Evolutionary conservation across 164 flowering plant genomes (phyloP).

Genomic region (Umbilicus rupestris): DNA sequence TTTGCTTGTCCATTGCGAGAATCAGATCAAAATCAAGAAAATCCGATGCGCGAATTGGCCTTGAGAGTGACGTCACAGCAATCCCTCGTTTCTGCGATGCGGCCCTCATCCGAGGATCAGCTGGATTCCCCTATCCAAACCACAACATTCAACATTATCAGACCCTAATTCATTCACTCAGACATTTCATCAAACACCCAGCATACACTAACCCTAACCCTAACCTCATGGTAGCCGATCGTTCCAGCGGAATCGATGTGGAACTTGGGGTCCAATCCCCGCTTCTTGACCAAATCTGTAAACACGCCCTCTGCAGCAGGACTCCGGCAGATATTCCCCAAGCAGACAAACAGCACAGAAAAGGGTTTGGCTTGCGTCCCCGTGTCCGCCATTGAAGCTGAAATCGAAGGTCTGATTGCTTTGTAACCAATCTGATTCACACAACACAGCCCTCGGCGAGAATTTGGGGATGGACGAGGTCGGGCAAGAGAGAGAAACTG

Average conservation of each 20-base stretch:
- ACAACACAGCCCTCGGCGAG: neutral
- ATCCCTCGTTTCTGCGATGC: constrained; percentile 80
- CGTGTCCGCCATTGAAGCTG: constrained; percentile 26
- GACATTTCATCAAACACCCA: neutral
- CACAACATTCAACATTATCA: constrained; percentile 7
- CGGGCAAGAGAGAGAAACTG: neutral
- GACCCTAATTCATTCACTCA: neutral
- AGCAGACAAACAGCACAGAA: constrained; percentile 88
- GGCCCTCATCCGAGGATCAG: constrained; percentile 89
- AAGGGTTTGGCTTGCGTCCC: constrained; percentile 42
- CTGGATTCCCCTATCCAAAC: constrained; percentile 57
- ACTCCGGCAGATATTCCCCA: constrained; percentile 96
- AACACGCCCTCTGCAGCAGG: constrained; percentile 98
- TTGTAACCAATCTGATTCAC: neutral
- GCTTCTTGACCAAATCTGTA: constrained; percentile 54
- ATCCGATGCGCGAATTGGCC: constrained; percentile 75
- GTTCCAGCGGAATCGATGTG: constrained; percentile 98
- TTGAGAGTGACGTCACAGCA: constrained; percentile 81
- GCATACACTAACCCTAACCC: neutral
- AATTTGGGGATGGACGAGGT: neutral
- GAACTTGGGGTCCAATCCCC: constrained; percentile 53
- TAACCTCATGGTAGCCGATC: constrained; percentile 63
- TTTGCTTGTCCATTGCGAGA: constrained; percentile 89
- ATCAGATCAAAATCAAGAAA: constrained; percentile 70
- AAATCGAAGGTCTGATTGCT: constrained; percentile 17